Evolutionary conservation across 768 basidiomycete genomes (phyloP), one percentile per base, ranked within the genome.

Genomic region (Fomitopsis serialis): DNA sequence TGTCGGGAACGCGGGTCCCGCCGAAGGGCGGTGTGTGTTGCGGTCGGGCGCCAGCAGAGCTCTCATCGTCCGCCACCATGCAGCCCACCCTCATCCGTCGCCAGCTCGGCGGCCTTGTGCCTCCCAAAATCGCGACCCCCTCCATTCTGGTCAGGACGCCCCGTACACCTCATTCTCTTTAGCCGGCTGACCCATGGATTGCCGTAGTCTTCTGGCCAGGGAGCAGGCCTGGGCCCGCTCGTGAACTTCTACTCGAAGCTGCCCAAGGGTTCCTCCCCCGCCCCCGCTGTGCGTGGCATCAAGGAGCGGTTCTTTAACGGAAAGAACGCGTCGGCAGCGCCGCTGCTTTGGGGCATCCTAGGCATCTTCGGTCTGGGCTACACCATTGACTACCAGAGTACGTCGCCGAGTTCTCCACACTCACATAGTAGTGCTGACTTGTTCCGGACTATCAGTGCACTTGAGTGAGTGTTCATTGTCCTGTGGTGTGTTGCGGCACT

Each of bases 171-270:
- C 6, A 55, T 52, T 63, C 47, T 54, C 61, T 54, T 12, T 3
- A 10, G 17, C 34, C 8, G 34, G 9, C 34, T 35, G 34, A n/a
- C n/a, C n/a, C 37, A 19, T 51, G n/a, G 25, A 12, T 19, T 32
- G 29, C 29, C 24, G 21, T 63, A 94, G 92, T 84, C 89, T 51
- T 82, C 89, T 49, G 89, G 86, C 52, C 82, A 88, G 50, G 91
- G 92, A 42, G 82, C 82, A 42, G 84, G 89, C 57, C 87, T 96
- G 50, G 76, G 79, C 54, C 84, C 85, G 29, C 87, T 98, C 66
- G 92, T 97, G 58, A 84, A 92, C 61, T 98, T 97, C 74, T 98
- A 98, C 78, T 93, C 90, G 55, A 95, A 92, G 72, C 82, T 98
- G 47, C 96, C 94, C 59, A 98, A 98, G 70, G 95, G 95, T 44